A percentile compares a stretch with the other conserved stretches of the same genome.
Conservation (phyloP, 2,329 filamentous ascomycete genomes). For the Bimuria novae-zelandiae region DNA sequence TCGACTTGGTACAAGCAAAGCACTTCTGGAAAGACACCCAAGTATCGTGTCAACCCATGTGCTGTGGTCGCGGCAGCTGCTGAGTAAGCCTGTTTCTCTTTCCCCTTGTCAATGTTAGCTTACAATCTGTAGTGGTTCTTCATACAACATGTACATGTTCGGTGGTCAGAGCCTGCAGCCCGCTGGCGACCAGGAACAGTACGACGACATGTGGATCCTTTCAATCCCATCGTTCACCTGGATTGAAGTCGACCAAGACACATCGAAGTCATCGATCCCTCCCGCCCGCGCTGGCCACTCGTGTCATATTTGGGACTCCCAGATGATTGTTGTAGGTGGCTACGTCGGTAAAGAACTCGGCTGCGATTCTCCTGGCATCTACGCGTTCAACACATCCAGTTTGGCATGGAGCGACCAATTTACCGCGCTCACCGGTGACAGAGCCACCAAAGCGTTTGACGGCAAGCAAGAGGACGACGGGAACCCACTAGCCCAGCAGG, state of each 20-base stretch:
- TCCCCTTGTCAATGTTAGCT: not conserved
- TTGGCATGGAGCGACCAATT: constrained; percentile 73
- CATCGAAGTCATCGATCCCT: constrained; percentile 52
- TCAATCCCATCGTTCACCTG: constrained; percentile 81
- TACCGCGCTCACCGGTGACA: constrained; percentile 63
- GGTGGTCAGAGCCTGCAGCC: constrained; percentile 75
- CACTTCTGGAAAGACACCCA: constrained; percentile 64
- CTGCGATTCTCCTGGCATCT: constrained; percentile 72
- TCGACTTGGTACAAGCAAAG: constrained; percentile 75
- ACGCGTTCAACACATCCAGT: constrained; percentile 76
- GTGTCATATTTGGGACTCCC: constrained; percentile 77
- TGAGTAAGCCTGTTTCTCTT: constrained; percentile 49
- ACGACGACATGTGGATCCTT: constrained; percentile 78
- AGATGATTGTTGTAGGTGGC: constrained; percentile 80
- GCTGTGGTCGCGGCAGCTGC: constrained; percentile 74
- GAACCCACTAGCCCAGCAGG: constrained; percentile 58
- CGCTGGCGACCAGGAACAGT: constrained; percentile 61
- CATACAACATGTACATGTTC: constrained; percentile 78
- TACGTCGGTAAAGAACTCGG: constrained; percentile 63
- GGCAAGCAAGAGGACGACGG: constrained; percentile 36
- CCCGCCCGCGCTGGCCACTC: constrained; percentile 72
- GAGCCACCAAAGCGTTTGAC: constrained; percentile 49
- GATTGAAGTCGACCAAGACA: constrained; percentile 64
- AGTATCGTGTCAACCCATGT: constrained; percentile 67
- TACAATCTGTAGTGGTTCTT: constrained; percentile 59